Evolutionary conservation across 805 yeast genomes (phyloP).

Genomic region (Blastobotrys muscicola): DNA sequence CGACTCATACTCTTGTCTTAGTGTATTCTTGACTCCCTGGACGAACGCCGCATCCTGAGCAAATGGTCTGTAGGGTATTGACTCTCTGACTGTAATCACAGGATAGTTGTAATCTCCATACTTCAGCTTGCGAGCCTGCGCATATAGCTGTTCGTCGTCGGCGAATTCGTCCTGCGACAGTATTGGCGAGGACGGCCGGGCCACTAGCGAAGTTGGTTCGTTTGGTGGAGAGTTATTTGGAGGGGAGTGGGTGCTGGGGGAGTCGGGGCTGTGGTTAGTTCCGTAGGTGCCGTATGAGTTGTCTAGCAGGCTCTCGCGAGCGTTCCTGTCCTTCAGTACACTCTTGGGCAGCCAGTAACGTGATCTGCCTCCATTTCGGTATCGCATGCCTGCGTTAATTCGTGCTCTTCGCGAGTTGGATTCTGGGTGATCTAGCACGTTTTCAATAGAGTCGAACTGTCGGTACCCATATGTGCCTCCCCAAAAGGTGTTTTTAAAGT

Average conservation of each 20-base stretch:
- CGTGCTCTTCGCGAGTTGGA: slow-evolving; percentile 55
- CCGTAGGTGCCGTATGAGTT: not conserved
- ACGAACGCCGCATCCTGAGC: slow-evolving; percentile 12
- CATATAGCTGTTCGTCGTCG: slow-evolving; percentile 27
- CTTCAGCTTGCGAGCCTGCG: slow-evolving; percentile 23
- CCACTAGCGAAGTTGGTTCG: too few relatives aligned
- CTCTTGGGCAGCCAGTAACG: slow-evolving; percentile 66
- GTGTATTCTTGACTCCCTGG: slow-evolving; percentile 8
- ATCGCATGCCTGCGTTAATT: slow-evolving; percentile 75
- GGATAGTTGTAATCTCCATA: slow-evolving; percentile 37
- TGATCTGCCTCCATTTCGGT: slow-evolving; percentile 64
- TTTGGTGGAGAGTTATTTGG: not conserved
- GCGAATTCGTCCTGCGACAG: slow-evolving; percentile 15
- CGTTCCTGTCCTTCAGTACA: not conserved
- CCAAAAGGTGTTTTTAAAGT: slow-evolving; percentile 57
- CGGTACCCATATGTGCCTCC: slow-evolving; percentile 73
- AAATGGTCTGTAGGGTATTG: slow-evolving; percentile 13
- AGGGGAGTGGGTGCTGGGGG: slow-evolving; percentile 1
- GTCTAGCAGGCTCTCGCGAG: not conserved
- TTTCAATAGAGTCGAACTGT: slow-evolving; percentile 73
- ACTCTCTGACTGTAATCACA: slow-evolving; percentile 28
- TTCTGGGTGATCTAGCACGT: slow-evolving; percentile 53
- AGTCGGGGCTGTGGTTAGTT: not conserved
- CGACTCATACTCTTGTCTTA: slow-evolving; percentile 15
- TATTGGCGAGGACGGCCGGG: too few relatives aligned